Base-by-base conservation (phyloP, 2,329 filamentous ascomycete species). In the Talaromyces sp. region DNA sequence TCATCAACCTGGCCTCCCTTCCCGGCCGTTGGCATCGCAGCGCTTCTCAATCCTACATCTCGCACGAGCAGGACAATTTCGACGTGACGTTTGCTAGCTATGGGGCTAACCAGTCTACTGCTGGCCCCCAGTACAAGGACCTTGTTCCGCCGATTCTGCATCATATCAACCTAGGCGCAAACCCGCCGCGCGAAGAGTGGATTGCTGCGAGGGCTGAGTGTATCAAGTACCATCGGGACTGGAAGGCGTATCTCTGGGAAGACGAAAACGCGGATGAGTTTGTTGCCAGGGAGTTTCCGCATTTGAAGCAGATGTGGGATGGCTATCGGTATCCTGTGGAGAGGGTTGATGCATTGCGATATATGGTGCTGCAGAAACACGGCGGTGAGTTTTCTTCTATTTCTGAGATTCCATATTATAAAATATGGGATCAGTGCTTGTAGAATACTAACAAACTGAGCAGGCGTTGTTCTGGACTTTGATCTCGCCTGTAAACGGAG, bases 401-500 rank as follows among this genome's bases (percentile, higher is more conserved):
- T n/a, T n/a, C n/a, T n/a, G n/a, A n/a, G n/a, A n/a, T n/a, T n/a
- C n/a, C n/a, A 6, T 19, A 35, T 7, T 9, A 4, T 27, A n/a
- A 52, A 3, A 1, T n/a, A 24, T 50, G 10, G 27, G 19, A 21
- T 7, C 14, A 12, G 5, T 12, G 2, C 12, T 11, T 32, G 31
- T 32, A 35, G 12, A 46, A 24, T 46, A 24, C 43, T 46, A n/a
- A 55, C 48, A 9, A 24, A 14, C 53, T 38, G 29, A 35, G 24
- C 35, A 69, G 67, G 68, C 3, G 64, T 63, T 5, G 64, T 70
- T 2, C 54, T 75, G 3, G 75, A 73, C 66, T 74, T 73, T 68
- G 76, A 72, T 56, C 70, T 78, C 14, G 68, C 73, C 26, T 78
- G 76, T 63, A 69, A 69, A 57, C 70, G 75, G 19, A 73, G 72